phyloP scores from a whole-genome alignment of 2,329 filamentous ascomycete genomes.

The Fusarium nelsonii region DNA sequence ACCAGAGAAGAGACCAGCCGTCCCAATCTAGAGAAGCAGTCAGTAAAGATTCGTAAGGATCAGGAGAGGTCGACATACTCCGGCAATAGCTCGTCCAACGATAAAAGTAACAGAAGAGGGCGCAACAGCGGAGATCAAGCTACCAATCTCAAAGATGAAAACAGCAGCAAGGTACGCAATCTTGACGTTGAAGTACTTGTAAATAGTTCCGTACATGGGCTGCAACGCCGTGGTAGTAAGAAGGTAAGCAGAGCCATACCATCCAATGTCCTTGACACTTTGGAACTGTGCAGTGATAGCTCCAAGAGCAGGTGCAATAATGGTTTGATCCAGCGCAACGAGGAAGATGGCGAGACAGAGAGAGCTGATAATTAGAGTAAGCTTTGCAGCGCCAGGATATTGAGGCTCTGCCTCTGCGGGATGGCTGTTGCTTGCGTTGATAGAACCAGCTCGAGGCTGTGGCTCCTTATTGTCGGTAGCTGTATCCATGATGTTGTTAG shows the following conservation, averaged over 20 bases:
- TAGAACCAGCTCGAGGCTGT: slow-evolving; percentile 18
- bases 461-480: slow-evolving; percentile 31
- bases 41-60: slow-evolving; percentile 3
- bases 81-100: slow-evolving; percentile 64
- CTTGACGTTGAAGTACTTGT: slow-evolving; percentile 65
- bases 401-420: slow-evolving; percentile 20
- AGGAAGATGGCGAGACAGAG: slow-evolving; percentile 63
- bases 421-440: slow-evolving; percentile 1
- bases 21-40: slow-evolving; percentile 55
- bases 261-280: slow-evolving; percentile 63
- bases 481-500: slow-evolving; percentile 40
- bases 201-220: slow-evolving; percentile 63
- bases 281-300: slow-evolving; percentile 62
- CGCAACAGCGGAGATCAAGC: slow-evolving; percentile 59
- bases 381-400: slow-evolving; percentile 58
- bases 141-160: slow-evolving; percentile 60
- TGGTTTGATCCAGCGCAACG: slow-evolving; percentile 65
- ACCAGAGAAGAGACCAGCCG: slow-evolving; percentile 64
- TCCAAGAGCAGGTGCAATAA: slow-evolving; percentile 65
- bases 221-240: slow-evolving; percentile 64
- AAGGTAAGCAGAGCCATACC: slow-evolving; percentile 64
- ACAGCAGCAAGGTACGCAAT: slow-evolving; percentile 58
- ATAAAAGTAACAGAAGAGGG: slow-evolving; percentile 63
- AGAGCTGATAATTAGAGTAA: slow-evolving; percentile 58
- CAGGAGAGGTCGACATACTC: slow-evolving; percentile 47